Evolutionary conservation across 345 rosid genomes (phyloP).

Genomic region (Firmiana major): DNA sequence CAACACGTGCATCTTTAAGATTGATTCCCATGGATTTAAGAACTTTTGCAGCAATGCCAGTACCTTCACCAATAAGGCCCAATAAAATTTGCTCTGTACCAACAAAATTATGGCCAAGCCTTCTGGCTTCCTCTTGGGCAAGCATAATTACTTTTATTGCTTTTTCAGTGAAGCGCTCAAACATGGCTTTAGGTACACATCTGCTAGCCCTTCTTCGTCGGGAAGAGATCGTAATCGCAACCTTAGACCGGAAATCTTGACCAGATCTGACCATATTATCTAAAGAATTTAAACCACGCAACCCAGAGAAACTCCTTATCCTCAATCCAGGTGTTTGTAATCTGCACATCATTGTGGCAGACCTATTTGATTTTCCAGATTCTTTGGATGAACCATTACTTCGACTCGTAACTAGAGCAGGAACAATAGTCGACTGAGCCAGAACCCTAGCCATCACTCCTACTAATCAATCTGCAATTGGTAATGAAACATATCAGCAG

Average conservation of each 20-base stretch:
- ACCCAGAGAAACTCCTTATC: conserved; percentile 51
- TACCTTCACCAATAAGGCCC: conserved; percentile 93
- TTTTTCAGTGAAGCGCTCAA: conserved; percentile 92
- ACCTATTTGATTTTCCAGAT: conserved; percentile 41
- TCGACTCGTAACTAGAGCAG: conserved; percentile 37
- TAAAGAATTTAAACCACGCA: conserved; percentile 49
- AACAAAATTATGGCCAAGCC: conserved; percentile 96
- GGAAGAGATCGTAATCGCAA: conserved; percentile 34
- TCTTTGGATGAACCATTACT: conserved; percentile 41
- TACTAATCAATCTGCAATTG: conserved; percentile 39
- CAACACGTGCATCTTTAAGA: conserved; percentile 90
- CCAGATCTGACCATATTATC: conserved; percentile 34
- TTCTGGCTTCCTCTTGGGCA: conserved; percentile 93
- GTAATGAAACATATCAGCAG: conserved; percentile 12
- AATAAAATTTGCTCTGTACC: conserved; percentile 92
- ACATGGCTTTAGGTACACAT: conserved; percentile 68
- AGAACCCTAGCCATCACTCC: conserved; percentile 63
- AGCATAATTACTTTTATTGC: conserved; percentile 95
- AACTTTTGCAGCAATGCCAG: conserved; percentile 95
- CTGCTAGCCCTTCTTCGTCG: conserved; percentile 47
- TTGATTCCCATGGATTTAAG: conserved; percentile 96
- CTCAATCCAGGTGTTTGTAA: conserved; percentile 35
- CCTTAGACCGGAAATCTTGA: conserved; percentile 44
- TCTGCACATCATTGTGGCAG: conserved; percentile 44
- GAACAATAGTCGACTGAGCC: conserved; percentile 44